Evolutionary conservation across 306 rosid species (phyloP), one percentile per base, ranked within the genome.

Genomic region (Inga leiocalycina): DNA sequence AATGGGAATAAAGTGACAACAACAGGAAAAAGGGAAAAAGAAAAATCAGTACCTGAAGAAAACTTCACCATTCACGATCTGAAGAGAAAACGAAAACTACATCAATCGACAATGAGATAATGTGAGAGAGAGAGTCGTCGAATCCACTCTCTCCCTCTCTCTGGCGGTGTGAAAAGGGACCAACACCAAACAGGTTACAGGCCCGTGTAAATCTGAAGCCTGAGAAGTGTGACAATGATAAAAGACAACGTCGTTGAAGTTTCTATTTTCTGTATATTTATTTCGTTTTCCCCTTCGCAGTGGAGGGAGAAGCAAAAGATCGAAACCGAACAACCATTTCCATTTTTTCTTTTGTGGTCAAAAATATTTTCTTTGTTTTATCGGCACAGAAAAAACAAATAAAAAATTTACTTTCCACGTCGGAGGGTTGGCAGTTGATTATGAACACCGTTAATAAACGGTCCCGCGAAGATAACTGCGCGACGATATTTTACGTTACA

Each of bases 21-120:
- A 76, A 22, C 80, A 62, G 70, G 45, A 6, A 74, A 74, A 74
- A 76, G 14, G 51, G 34, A 35, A 59, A 54, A 73, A 27, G 1
- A 46, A 46, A 27, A 69, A 39, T 10, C 22, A 22, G 76, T 71
- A 67, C 37, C 80, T 11, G 84, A 89, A 61, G 82, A 72, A 65
- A 69, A 77, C 37, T 35, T 45, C 73, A 30, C 71, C n/a, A 77
- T 19, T 83, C 86, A 76, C 77, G 85, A 80, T 80, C 87, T 57
- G 81, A 69, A 52, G 62, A 75, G 30, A 13, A 17, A 65, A 73
- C 57, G 30, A 14, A 12, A 71, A 88, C 88, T 67, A 84, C 77
- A 12, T 69, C 80, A 81, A 51, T 35, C 44, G 2, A 74, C 27
- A 41, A 70, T 14, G 9, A 74, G 32, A 34, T 22, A 12, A 34